Evolutionary conservation across 129 eudicot genomes (phyloP).

Genomic region (Helianthus tuberosus): DNA sequence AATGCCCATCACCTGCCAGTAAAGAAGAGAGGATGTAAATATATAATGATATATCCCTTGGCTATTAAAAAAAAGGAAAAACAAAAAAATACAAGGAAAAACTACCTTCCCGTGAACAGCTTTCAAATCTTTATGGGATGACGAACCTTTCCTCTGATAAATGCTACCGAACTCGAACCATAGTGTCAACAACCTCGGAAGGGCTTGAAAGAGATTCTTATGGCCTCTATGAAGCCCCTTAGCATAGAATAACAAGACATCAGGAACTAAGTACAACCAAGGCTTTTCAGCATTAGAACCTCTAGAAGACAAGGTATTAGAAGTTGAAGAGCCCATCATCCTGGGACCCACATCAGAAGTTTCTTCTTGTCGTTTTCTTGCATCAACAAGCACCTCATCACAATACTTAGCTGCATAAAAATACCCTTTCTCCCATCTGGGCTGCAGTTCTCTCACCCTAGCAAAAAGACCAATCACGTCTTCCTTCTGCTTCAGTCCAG

Average conservation of each 20-base stretch:
- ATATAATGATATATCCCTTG: background rate
- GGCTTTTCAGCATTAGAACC: constrained; percentile 54
- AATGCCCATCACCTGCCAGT: constrained; percentile 67
- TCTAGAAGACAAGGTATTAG: constrained; percentile 38
- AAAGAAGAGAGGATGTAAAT: constrained; percentile 8
- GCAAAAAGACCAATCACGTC: constrained; percentile 81
- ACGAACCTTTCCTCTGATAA: constrained; percentile 57
- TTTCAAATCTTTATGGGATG: constrained; percentile 79
- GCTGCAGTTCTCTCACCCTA: constrained; percentile 93
- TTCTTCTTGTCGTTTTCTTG: constrained; percentile 89
- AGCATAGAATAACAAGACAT: constrained; percentile 82
- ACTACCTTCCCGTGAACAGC: constrained; percentile 64
- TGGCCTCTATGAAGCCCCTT: constrained; percentile 99
- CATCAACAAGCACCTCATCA: constrained; percentile 96
- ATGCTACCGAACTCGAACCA: constrained; percentile 97
- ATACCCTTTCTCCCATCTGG: constrained; percentile 97
- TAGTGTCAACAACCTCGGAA: constrained; percentile 91
- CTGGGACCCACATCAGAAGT: constrained; percentile 52
- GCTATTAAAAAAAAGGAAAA: background rate
- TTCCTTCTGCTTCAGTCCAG: constrained; percentile 93
- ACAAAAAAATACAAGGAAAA: background rate
- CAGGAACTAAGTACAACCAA: constrained; percentile 94
- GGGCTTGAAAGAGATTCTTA: constrained; percentile 93
- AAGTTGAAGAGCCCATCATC: constrained; percentile 49
- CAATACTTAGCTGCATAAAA: constrained; percentile 89